Evolutionary conservation across 352 stramenopile genomes (phyloP), one percentile per base, ranked within the genome.

Genomic region (Pythium sp.): DNA sequence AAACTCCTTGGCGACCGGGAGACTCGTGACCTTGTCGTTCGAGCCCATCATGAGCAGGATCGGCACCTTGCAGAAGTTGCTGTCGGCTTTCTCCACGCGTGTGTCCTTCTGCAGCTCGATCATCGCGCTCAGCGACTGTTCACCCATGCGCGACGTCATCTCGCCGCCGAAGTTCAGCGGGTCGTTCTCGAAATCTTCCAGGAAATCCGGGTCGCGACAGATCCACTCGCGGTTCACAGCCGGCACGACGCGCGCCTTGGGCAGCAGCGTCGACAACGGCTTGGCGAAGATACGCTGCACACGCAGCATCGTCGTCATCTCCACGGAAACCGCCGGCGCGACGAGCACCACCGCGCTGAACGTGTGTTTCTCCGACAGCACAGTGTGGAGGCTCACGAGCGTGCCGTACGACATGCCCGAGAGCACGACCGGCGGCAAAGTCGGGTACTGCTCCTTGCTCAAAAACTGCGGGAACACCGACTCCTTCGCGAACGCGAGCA

Each of bases 1-100:
- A 51, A 93, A 93, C 38, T 73, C 59, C 32, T 78, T 36, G 3
- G 80, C 81, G n/a, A 82, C 28, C 20, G 74, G 68, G 5, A 87
- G 60, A 64, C 74, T 86, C 56, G 78, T 84, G 28, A 87, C 74
- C 55, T 85, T 81, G 56, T 89, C 81, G 32, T 74, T 61, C 9
- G 77, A 75, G 8, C 81, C 81, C 67, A 85, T 78, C 26, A 89
- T 56, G 20, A 86, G 69, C 64, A 73, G 57, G 18, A 73, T 58
- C 20, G 68, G 68, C 5, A 62, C 20, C 20, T 28, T 30, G 51
- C 79, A 79, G 53, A 87, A 76, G 1, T 28, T 65, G 26, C 72
- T 81, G 2, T 57, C 61, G 0, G 69, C 12, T 5, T 83, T 34
- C 43, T 79, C 67, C 56, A 86, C 77, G 41, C 78, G 71, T 9